These are phyloP conservation scores for Blastocystis sp. DNA, from an alignment of 352 stramenopile species.

Conservation along the genomic window DNA sequence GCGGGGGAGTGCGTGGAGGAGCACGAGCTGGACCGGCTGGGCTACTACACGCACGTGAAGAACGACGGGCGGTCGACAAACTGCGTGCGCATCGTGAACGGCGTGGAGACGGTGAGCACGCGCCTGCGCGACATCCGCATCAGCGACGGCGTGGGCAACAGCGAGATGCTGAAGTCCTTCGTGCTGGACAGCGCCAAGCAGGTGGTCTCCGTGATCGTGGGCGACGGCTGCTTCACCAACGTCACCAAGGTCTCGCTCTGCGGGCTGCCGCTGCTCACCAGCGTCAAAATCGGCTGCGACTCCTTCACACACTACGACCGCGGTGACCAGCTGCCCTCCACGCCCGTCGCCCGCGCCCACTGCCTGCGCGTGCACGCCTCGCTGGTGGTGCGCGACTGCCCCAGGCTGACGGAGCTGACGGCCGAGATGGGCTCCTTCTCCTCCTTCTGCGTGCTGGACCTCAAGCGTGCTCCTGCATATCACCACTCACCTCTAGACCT, in stretches of 20 bases:
- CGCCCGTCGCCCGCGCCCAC: not conserved
- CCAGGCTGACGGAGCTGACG: not conserved
- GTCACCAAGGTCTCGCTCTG: not conserved
- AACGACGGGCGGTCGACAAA: slow-evolving; percentile 27
- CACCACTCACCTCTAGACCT: not conserved
- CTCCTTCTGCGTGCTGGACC: not conserved
- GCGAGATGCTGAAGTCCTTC: slow-evolving; percentile 1
- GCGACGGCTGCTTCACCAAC: slow-evolving; percentile 4
- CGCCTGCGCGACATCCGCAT: slow-evolving; percentile 15
- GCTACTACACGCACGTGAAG: slow-evolving; percentile 22
- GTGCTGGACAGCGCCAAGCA: not conserved
- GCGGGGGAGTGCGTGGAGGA: slow-evolving; percentile 6
- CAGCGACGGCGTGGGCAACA: slow-evolving; percentile 19
- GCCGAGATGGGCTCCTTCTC: slow-evolving; percentile 9
- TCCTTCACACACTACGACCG: slow-evolving; percentile 30
- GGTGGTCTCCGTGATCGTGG: not conserved
- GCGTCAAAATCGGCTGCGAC: slow-evolving; percentile 19
- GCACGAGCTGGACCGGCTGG: slow-evolving; percentile 1
- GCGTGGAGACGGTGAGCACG: slow-evolving; percentile 1
- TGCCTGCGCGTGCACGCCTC: not conserved
- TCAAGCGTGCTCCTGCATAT: not conserved
- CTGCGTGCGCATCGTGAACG: slow-evolving; percentile 20
- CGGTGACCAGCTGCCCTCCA: not conserved
- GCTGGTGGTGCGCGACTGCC: not conserved
- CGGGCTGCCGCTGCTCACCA: not conserved